Percentiles rank a stretch among this genome's conserved stretches.
Conservation (phyloP, 2,329 filamentous ascomycete genomes). For the Gaeumannomyces tritici region DNA sequence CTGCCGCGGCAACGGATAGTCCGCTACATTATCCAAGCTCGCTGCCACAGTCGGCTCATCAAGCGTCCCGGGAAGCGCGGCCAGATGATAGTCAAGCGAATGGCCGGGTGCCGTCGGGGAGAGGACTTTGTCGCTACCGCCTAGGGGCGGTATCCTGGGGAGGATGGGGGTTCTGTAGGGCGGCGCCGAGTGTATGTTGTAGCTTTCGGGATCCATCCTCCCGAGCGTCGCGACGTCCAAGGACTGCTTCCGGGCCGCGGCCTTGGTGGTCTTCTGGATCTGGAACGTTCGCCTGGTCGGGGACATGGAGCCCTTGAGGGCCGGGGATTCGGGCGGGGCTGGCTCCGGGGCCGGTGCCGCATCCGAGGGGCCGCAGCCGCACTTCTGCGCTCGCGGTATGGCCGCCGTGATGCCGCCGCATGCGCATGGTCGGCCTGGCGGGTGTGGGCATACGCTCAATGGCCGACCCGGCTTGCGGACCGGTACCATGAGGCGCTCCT, state of each 20-base stretch:
- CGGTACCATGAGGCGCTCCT: conserved; percentile 58
- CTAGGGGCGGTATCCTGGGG: background rate
- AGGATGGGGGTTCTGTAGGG: conserved; percentile 5
- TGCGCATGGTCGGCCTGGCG: conserved; percentile 48
- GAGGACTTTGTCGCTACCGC: background rate
- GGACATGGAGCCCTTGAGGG: conserved; percentile 18
- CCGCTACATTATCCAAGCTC: background rate
- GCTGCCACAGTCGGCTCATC: background rate
- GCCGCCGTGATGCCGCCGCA: conserved; percentile 56
- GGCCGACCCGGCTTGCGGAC: conserved; percentile 65
- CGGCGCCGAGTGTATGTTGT: conserved; percentile 35
- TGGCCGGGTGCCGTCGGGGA: background rate
- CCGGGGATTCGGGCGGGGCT: conserved; percentile 10
- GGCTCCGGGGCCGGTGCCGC: background rate
- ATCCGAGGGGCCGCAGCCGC: conserved; percentile 28
- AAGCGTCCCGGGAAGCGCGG: background rate
- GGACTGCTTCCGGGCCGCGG: conserved; percentile 33
- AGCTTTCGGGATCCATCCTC: conserved; percentile 41
- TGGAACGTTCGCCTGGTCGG: conserved; percentile 29
- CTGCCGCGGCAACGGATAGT: background rate
- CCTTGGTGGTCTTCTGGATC: conserved; percentile 33
- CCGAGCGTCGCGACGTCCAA: conserved; percentile 38
- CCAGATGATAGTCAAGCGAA: background rate
- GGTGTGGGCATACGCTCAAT: conserved; percentile 59
- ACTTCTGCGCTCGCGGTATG: conserved; percentile 49